These are phyloP conservation scores for Xerocomus spinulosus DNA, from an alignment of 768 basidiomycete genomes.

Conservation along the genomic window DNA sequence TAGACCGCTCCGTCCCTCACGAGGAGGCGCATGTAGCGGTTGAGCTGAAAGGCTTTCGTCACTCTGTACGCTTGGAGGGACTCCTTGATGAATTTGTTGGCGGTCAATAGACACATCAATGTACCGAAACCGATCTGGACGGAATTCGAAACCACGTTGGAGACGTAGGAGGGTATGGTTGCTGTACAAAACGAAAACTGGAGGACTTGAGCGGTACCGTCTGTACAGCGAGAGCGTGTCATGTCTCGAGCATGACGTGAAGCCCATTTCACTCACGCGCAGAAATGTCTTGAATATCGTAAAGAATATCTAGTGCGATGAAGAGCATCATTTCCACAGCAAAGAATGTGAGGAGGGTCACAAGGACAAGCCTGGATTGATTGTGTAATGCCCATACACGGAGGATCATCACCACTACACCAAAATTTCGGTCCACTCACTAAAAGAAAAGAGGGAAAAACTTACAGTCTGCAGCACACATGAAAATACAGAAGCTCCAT, in stretches of 20 bases:
- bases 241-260: too few species aligned
- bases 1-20: neutral
- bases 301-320: neutral
- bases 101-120: too few species aligned
- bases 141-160: neutral
- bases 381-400: neutral
- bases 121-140: neutral
- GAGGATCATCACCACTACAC: neutral
- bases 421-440: too few species aligned
- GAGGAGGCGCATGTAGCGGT: neutral
- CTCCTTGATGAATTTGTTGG: neutral
- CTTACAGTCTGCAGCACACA: neutral
- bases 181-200: too few species aligned
- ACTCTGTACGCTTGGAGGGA: neutral
- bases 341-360: neutral
- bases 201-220: neutral
- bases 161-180: too few species aligned
- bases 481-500: neutral
- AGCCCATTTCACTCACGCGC: neutral
- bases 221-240: neutral
- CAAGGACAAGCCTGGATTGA: neutral
- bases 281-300: too few species aligned
- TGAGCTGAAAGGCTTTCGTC: neutral
- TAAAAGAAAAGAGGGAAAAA: too few species aligned
- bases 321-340: neutral